Evolutionary conservation across 106 monocot genomes (phyloP).

Genomic region (Ottelia alismoides): DNA sequence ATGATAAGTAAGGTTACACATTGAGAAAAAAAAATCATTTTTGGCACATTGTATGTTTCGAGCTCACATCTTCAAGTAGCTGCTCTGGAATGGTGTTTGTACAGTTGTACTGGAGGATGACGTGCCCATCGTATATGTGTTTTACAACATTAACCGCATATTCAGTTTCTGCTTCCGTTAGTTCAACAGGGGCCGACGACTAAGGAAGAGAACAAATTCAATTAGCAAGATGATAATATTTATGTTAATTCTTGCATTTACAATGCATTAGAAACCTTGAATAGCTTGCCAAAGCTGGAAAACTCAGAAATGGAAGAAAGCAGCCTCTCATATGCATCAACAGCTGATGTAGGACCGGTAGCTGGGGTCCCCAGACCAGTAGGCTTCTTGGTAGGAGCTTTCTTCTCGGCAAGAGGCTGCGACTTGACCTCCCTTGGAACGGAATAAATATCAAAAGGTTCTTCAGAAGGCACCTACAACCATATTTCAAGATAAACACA

Average conservation of each 20-base stretch:
- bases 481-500: neutral
- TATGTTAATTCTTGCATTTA: too few relatives aligned
- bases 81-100: constrained; percentile 94
- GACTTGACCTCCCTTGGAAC: constrained; percentile 75
- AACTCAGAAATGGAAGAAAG: constrained; percentile 86
- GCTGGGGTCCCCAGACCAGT: constrained; percentile 46
- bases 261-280: constrained; percentile 81
- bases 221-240: too few relatives aligned
- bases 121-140: constrained; percentile 69
- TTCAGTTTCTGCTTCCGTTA: constrained; percentile 98
- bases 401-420: constrained; percentile 89
- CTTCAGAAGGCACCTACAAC: constrained; percentile 66
- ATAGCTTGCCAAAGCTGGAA: constrained; percentile 70
- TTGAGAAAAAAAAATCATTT: neutral
- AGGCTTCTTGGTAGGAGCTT: constrained; percentile 63
- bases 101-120: constrained; percentile 95
- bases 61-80: constrained; percentile 75
- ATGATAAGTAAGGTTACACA: neutral
- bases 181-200: constrained; percentile 92
- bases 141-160: constrained; percentile 94
- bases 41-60: neutral
- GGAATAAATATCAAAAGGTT: constrained; percentile 68
- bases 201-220: constrained; percentile 22
- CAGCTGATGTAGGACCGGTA: constrained; percentile 41
- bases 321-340: constrained; percentile 82